Percentiles rank a stretch among this genome's conserved stretches.
These are phyloP conservation scores for Medicago truncatula DNA, from an alignment of 306 rosid genomes.

Conservation along the genomic window MtrunA17r5.0-ANR NC_053044.1:43708501-43709000, in stretches of 20 bases:
- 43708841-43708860: slow-evolving; percentile 35
- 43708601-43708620: not conserved
- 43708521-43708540: slow-evolving; percentile 4
- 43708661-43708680: slow-evolving; percentile 26
- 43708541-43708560: slow-evolving; percentile 10
- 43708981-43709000: slow-evolving; percentile 1
- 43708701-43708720: not conserved
- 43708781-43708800: slow-evolving; percentile 21
- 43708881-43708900: slow-evolving; percentile 97
- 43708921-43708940: slow-evolving; percentile 91
- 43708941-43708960: slow-evolving; percentile 96
- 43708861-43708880: slow-evolving; percentile 86
- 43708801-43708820: slow-evolving; percentile 25
- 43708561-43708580: slow-evolving; percentile 15
- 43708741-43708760: slow-evolving; percentile 22
- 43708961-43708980: slow-evolving; percentile 54
- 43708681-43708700: slow-evolving; percentile 21
- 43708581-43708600: not conserved
- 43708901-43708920: slow-evolving; percentile 88
- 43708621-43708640: slow-evolving; percentile 1
- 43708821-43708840: slow-evolving; percentile 27
- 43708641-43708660: not conserved
- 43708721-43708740: slow-evolving; percentile 16
- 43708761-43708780: slow-evolving; percentile 20
- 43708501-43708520: slow-evolving; percentile 6